Percentiles rank a stretch among this genome's conserved stretches.
phyloP scores from a whole-genome alignment of 1,284 basidiomycete species.

The Hemileia vastatrix region DNA sequence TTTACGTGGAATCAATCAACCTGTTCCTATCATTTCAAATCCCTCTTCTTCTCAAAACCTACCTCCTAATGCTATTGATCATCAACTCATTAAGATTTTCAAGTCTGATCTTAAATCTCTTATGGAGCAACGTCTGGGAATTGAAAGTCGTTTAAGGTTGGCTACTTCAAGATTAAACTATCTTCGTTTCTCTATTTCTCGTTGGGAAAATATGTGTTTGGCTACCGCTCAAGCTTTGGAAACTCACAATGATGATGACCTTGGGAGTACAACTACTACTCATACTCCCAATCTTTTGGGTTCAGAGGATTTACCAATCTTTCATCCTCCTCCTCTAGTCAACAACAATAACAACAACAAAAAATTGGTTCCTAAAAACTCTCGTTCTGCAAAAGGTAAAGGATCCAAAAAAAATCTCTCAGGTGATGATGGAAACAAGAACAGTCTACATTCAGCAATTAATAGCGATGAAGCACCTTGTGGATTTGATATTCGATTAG shows the following conservation, averaged over 20 bases:
- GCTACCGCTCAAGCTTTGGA: conserved; percentile 15
- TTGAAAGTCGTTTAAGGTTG: conserved; percentile 13
- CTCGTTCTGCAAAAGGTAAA: conserved; percentile 7
- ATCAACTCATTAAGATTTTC: not conserved
- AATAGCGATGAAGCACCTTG: conserved; percentile 20
- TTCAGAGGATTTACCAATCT: too few relatives aligned
- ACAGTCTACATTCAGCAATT: conserved; percentile 6
- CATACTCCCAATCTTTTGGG: not conserved
- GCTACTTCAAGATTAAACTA: conserved; percentile 6
- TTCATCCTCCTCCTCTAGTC: too few relatives aligned
- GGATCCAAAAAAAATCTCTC: too few relatives aligned
- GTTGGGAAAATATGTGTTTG: conserved; percentile 22
- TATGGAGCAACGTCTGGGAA: not conserved
- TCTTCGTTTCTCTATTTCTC: conserved; percentile 6
- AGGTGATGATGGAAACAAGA: conserved; percentile 6
- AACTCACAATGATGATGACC: conserved; percentile 2
- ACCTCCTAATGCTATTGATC: not conserved
- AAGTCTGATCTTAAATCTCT: conserved; percentile 1
- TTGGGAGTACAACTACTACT: not conserved
- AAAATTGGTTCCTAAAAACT: conserved; percentile 14
- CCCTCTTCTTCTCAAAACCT: not conserved
- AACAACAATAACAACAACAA: too few relatives aligned
- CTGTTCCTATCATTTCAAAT: conserved; percentile 31
- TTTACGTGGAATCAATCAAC: conserved; percentile 22
- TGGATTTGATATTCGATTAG: conserved; percentile 19